phyloP scores from a whole-genome alignment of 106 monocot genomes.

The Dendrobium catenatum region DNA sequence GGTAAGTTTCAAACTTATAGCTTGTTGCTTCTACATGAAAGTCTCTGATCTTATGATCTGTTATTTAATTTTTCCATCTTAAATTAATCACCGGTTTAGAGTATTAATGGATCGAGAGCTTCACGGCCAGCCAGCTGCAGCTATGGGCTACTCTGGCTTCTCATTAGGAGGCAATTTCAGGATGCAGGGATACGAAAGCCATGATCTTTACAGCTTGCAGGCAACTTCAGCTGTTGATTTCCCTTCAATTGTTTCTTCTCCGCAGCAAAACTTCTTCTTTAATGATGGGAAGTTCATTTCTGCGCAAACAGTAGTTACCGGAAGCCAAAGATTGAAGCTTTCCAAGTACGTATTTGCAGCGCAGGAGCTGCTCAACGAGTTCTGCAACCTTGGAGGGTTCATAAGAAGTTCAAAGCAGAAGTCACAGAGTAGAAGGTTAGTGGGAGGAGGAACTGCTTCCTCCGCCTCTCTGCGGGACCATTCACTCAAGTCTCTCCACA shows the following conservation, averaged over 20 bases:
- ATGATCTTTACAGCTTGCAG: constrained; percentile 37
- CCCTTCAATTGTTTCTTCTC: background rate
- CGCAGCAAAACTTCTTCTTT: background rate
- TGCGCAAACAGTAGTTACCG: no score
- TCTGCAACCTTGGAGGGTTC: constrained; percentile 25
- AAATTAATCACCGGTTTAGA: background rate
- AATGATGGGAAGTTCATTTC: background rate
- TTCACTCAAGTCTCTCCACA: constrained; percentile 21
- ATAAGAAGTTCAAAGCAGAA: constrained; percentile 3
- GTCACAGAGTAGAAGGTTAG: background rate
- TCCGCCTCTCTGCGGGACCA: constrained; percentile 16
- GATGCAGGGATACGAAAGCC: constrained; percentile 16
- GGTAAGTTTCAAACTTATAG: background rate
- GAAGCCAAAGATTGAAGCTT: constrained; percentile 14
- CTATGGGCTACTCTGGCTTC: constrained; percentile 12
- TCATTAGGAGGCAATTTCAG: background rate
- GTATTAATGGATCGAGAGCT: background rate
- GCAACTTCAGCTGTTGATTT: background rate
- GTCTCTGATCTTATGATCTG: no score
- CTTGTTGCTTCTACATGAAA: background rate
- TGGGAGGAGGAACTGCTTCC: constrained; percentile 11
- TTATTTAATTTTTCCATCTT: no score
- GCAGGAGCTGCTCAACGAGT: constrained; percentile 43
- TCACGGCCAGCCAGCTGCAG: no score
- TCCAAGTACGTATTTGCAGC: constrained; percentile 34